Base-by-base conservation (phyloP, 768 basidiomycete species). In the Boletus speciosus region DNA sequence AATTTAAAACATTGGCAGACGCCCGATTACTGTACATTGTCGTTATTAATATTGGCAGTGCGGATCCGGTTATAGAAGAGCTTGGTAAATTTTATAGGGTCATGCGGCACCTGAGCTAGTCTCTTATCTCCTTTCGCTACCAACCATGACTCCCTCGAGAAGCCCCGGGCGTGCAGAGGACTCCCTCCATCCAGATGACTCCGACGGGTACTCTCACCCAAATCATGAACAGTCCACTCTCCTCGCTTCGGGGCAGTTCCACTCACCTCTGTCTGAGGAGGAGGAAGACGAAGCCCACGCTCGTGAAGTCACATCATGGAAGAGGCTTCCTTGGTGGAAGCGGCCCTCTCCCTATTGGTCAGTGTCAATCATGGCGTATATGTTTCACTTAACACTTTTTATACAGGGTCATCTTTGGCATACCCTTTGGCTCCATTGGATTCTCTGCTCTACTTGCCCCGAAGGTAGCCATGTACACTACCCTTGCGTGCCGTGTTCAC, bases 301-400 rank as follows among this genome's bases (percentile, higher is more conserved):
- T 21, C 66, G 67, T 35, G 63, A 69, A 35, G 50, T 66, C 15
- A 43, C 48, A 0, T 58, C 63, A 45, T 62, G 70, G 56, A 62
- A 66, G 53, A 58, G 38, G 4, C 73, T 78, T 43, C 84, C 88
- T 4, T 91, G 89, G 88, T 90, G 85, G 81, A 88, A 75, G 71
- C 73, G 79, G 39, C 87, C 90, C 4, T 89, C 88, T 0, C 77
- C 87, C 0, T 78, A 75, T 72, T 91, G 89, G 90, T 90, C 58
- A 60, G 81, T 71, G 11, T 27, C 3, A 51, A 16, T 34, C 48
- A n/a, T 36, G 7, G 21, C 10, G 15, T 16, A 23, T 31, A 9
- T 40, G 3, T 14, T n/a, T 37, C 7, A 9, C 31, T 21, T 21
- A 15, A 49, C 10, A 9, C 21, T 14, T 48, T 48, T 23, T 21